Conservation (phyloP, 805 yeast species). For the Maudiozyma turicensis region DNA sequence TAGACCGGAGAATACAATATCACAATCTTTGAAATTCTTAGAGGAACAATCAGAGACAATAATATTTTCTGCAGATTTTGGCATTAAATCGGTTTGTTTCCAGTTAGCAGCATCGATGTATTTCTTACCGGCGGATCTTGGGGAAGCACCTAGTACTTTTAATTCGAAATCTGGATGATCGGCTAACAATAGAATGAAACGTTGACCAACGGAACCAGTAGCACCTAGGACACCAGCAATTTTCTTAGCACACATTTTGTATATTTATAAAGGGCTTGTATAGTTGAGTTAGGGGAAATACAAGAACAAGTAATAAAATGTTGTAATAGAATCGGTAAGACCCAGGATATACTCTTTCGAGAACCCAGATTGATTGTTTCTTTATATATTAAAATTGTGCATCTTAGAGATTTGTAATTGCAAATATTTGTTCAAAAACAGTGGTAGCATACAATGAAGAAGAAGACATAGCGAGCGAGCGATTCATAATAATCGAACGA, state of each 20-base stretch:
- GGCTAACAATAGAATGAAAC: constrained; percentile 76
- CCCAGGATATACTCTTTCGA: too few species aligned
- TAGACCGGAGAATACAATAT: constrained; percentile 87
- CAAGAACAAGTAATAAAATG: too few species aligned
- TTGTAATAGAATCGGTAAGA: too few species aligned
- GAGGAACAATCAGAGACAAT: constrained; percentile 70
- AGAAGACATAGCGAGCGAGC: too few species aligned
- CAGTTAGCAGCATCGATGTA: constrained; percentile 83
- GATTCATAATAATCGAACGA: too few species aligned
- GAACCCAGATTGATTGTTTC: too few species aligned
- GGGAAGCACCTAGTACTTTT: constrained; percentile 80
- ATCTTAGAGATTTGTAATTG: too few species aligned
- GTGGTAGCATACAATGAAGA: too few species aligned
- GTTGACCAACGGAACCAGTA: constrained; percentile 95
- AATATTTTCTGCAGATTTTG: constrained; percentile 52
- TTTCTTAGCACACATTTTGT: constrained; percentile 15
- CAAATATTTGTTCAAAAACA: too few species aligned
- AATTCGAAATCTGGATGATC: constrained; percentile 87
- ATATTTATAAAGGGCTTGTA: too few species aligned
- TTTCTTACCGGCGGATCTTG: constrained; percentile 85
- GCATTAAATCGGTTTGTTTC: constrained; percentile 85
- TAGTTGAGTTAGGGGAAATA: too few species aligned
- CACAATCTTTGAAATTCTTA: constrained; percentile 77
- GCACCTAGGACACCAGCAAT: constrained; percentile 90
- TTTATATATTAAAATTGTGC: too few species aligned